Evolutionary conservation across 495 filamentous ascomycete species (phyloP), one percentile per base, ranked within the genome.

Genomic region (Letharia lupina): DNA sequence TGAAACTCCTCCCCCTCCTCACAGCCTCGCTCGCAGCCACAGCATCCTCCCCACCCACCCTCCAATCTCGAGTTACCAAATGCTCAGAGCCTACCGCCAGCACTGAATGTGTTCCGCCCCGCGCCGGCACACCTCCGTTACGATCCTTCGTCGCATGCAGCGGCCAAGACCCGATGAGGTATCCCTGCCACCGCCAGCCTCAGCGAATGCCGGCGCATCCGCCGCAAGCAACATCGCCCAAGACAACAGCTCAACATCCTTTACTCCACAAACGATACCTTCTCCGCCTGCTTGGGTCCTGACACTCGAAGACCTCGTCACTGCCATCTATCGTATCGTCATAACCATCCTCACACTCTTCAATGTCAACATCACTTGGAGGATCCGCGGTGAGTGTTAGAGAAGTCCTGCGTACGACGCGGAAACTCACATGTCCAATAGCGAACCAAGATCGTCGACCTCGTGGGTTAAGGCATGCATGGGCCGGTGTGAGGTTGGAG

Each of bases 301-400:
- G 33, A 57, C 54, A 12, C 11, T 57, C 33, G 54, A 57, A 13
- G 48, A 48, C 20, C 12, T 64, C 31, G 0, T 57, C 33, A 57
- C 54, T 20, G 54, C 54, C 15, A 33, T 57, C 33, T 57, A 20
- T 8, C 54, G 54, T 33, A 37, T 57, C 3, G 2, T 57, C 54
- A 37, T 37, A 1, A 57, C 33, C 15, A 12, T 37, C 0, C 54
- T 57, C 54, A 57, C 54, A 37, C 54, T 57, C 16, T 57, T 57
- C 6, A 57, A 57, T 11, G 33, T 57, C 54, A 57, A 57, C 54
- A 37, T 57, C 31, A 57, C 54, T 2, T 57, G 54, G 54, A 57
- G 54, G 15, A 35, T 57, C 54, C 31, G 8, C 9, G 54, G 54
- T 57, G 16, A 57, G 54, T 57, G 4, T 37, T 2, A 57, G 0